phyloP scores from a whole-genome alignment of 257 asterid species.

The Solanum pimpinellifolium region DNA sequence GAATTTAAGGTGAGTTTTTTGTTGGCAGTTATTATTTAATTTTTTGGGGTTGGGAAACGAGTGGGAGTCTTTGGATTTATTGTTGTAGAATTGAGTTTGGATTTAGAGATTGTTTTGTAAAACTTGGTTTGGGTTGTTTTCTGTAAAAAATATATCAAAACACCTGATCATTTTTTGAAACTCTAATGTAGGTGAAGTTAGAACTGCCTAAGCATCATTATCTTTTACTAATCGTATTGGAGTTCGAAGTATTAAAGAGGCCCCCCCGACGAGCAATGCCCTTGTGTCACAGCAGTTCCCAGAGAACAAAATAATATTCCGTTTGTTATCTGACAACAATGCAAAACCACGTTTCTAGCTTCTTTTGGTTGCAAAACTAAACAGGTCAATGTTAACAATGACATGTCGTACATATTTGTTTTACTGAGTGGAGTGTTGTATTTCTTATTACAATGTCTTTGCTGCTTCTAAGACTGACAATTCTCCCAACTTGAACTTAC shows the following conservation, averaged over 20 bases:
- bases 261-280: background rate
- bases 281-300: background rate
- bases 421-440: background rate
- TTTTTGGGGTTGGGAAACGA: background rate
- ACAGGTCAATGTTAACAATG: background rate
- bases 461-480: background rate
- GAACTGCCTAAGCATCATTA: background rate
- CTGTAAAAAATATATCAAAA: background rate
- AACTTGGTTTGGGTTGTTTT: background rate
- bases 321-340: background rate
- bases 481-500: background rate
- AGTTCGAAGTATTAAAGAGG: background rate
- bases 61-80: background rate
- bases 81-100: background rate
- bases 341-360: background rate
- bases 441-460: background rate
- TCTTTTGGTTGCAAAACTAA: background rate
- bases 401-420: background rate
- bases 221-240: background rate
- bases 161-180: background rate
- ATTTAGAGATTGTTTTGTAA: too few relatives aligned
- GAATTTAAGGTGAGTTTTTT: constrained; percentile 64
- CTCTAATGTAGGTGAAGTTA: background rate
- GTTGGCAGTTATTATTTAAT: background rate
- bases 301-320: background rate